A percentile compares a stretch with the other conserved stretches of the same genome.
Conservation (phyloP, 371 early-diverging fungal species). For the Mortierella sp. region DNA sequence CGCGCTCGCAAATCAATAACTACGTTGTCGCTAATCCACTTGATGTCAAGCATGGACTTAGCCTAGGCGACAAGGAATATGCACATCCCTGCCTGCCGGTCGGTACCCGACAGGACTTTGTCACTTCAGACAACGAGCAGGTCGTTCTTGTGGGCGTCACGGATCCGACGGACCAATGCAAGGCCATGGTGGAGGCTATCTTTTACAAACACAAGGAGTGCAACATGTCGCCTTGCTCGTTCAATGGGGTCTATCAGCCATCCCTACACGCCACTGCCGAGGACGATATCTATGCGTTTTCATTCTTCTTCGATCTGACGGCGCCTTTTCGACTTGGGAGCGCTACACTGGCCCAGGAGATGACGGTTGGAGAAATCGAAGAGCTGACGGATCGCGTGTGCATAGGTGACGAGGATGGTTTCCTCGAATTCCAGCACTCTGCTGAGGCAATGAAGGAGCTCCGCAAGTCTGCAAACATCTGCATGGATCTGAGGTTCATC, state of each 20-base stretch:
- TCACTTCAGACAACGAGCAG: constrained; percentile 22
- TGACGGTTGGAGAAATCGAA: constrained; percentile 75
- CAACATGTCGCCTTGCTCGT: constrained; percentile 80
- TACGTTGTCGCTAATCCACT: constrained; percentile 55
- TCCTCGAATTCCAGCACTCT: constrained; percentile 48
- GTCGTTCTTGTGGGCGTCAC: constrained; percentile 69
- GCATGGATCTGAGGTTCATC: constrained; percentile 91
- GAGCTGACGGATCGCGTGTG: constrained; percentile 77
- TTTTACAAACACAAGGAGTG: constrained; percentile 74
- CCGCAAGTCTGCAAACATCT: constrained; percentile 75
- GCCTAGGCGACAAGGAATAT: constrained; percentile 20
- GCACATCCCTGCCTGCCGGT: constrained; percentile 72
- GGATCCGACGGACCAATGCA: constrained; percentile 69
- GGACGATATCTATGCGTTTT: constrained; percentile 91
- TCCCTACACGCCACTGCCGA: constrained; percentile 75
- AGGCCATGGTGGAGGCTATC: constrained; percentile 66
- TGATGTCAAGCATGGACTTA: constrained; percentile 32
- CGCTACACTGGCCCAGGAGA: constrained; percentile 59
- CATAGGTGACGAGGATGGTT: constrained; percentile 62
- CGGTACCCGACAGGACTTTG: constrained; percentile 39
- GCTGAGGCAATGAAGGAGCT: constrained; percentile 64
- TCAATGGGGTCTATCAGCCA: constrained; percentile 94
- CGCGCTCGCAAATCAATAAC: constrained; percentile 80
- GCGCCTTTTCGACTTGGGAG: constrained; percentile 79
- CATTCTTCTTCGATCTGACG: constrained; percentile 94